phyloP scores from a whole-genome alignment of 2,329 filamentous ascomycete genomes.

The Microcyclosporella mali region DNA sequence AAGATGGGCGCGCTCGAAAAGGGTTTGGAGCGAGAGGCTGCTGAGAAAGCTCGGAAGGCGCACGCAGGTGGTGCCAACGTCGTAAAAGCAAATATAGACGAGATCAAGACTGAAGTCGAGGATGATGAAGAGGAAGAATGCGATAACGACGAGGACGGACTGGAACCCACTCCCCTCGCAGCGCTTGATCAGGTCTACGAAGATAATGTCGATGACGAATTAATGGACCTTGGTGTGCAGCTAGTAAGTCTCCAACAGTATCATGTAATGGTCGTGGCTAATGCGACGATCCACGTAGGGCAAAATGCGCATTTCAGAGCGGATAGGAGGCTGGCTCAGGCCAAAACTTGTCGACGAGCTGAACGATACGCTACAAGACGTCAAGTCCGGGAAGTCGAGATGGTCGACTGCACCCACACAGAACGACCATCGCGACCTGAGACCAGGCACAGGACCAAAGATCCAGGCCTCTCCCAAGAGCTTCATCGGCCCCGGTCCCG shows the following conservation, averaged over 20 bases:
- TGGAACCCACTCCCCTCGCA: conserved; percentile 59
- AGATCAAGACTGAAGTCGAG: conserved; percentile 42
- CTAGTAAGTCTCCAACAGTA: conserved; percentile 32
- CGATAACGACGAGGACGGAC: conserved; percentile 49
- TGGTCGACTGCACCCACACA: conserved; percentile 11
- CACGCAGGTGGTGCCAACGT: conserved; percentile 23
- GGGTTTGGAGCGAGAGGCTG: conserved; percentile 62
- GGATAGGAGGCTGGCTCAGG: conserved; percentile 65
- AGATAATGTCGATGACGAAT: conserved; percentile 57
- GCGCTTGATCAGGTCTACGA: conserved; percentile 64
- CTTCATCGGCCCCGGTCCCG: conserved; percentile 58
- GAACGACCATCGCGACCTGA: conserved; percentile 17
- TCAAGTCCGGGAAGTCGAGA: conserved; percentile 24
- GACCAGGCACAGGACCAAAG: conserved; percentile 13
- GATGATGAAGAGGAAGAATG: conserved; percentile 46
- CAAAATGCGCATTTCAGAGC: conserved; percentile 65
- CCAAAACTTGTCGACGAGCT: conserved; percentile 67
- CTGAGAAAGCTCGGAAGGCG: conserved; percentile 35
- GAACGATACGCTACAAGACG: conserved; percentile 28
- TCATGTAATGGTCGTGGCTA: conserved; percentile 45
- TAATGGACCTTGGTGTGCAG: conserved; percentile 65
- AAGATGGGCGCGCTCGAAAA: conserved; percentile 67
- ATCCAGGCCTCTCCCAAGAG: conserved; percentile 30
- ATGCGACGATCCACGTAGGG: conserved; percentile 46
- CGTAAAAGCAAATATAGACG: conserved; percentile 9